Conservation (phyloP, 2,329 filamentous ascomycete genomes). For the Talaromyces rugulosus region DNA sequence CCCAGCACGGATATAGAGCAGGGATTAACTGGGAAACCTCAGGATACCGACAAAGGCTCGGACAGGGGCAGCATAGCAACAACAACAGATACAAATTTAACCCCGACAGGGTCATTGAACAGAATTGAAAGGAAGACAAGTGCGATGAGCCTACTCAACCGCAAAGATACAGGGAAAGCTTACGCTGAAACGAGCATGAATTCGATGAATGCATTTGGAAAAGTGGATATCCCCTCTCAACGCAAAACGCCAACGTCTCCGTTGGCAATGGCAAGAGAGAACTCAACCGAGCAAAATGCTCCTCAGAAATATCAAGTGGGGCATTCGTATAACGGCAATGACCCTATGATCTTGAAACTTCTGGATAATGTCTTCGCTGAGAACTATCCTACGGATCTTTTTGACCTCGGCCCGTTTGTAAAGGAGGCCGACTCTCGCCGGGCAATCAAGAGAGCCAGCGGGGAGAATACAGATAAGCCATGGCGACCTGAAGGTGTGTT, state of each 20-base stretch:
- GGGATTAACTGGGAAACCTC: conserved; percentile 19
- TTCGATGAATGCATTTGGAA: conserved; percentile 61
- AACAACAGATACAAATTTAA: conserved; percentile 25
- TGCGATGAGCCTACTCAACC: conserved; percentile 58
- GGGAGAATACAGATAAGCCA: conserved; percentile 53
- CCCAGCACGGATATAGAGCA: conserved; percentile 29
- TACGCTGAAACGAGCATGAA: conserved; percentile 62
- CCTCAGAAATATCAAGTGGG: conserved; percentile 54
- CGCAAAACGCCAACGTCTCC: conserved; percentile 33
- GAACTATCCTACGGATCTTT: conserved; percentile 56
- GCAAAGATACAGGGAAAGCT: conserved; percentile 56
- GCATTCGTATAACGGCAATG: conserved; percentile 81
- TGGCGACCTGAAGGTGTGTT: conserved; percentile 84
- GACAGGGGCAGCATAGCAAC: conserved; percentile 28
- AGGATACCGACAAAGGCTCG: conserved; percentile 19
- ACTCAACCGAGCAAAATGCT: conserved; percentile 19
- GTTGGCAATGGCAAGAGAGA: conserved; percentile 32
- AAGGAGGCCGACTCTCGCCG: conserved; percentile 57
- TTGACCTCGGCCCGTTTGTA: conserved; percentile 73
- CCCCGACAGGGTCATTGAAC: conserved; percentile 22
- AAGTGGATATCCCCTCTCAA: conserved; percentile 53
- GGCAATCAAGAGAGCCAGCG: conserved; percentile 52
- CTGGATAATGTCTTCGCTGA: conserved; percentile 79
- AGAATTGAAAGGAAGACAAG: conserved; percentile 44
- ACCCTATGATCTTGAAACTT: conserved; percentile 58